phyloP scores from a whole-genome alignment of 2,329 filamentous ascomycete genomes.

The Phoma sp. region DNA sequence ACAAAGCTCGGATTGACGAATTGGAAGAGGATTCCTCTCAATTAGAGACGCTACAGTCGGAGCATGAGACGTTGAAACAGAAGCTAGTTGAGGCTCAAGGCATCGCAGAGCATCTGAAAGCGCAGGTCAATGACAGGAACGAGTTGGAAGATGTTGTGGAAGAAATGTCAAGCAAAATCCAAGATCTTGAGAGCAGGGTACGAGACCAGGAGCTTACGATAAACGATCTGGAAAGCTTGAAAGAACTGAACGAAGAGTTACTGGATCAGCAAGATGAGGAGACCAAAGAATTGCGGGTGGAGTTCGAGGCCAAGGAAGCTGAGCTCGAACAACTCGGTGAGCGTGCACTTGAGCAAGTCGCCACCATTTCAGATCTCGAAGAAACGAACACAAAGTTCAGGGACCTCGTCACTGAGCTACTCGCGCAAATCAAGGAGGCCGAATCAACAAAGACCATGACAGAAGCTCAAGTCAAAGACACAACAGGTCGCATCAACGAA shows the following conservation, averaged over 20 bases:
- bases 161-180: slow-evolving; percentile 86
- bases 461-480: slow-evolving; percentile 89
- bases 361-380: slow-evolving; percentile 83
- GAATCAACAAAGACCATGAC: slow-evolving; percentile 90
- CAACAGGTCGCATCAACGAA: slow-evolving; percentile 84
- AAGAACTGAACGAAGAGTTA: slow-evolving; percentile 93
- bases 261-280: slow-evolving; percentile 92
- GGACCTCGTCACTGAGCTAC: slow-evolving; percentile 84
- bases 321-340: slow-evolving; percentile 83
- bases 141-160: slow-evolving; percentile 95
- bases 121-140: slow-evolving; percentile 88
- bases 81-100: slow-evolving; percentile 76
- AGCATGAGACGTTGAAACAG: slow-evolving; percentile 74
- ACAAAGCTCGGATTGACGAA: slow-evolving; percentile 61
- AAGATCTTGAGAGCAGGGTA: slow-evolving; percentile 81
- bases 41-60: slow-evolving; percentile 56
- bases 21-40: slow-evolving; percentile 44
- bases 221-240: slow-evolving; percentile 85
- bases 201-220: slow-evolving; percentile 82
- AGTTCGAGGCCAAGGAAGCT: slow-evolving; percentile 86
- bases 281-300: slow-evolving; percentile 92
- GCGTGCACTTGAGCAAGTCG: slow-evolving; percentile 77
- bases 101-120: slow-evolving; percentile 82
- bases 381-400: slow-evolving; percentile 89
- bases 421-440: slow-evolving; percentile 90